Conservation (phyloP, 257 asterid genomes). For the Solanum pennellii region DNA sequence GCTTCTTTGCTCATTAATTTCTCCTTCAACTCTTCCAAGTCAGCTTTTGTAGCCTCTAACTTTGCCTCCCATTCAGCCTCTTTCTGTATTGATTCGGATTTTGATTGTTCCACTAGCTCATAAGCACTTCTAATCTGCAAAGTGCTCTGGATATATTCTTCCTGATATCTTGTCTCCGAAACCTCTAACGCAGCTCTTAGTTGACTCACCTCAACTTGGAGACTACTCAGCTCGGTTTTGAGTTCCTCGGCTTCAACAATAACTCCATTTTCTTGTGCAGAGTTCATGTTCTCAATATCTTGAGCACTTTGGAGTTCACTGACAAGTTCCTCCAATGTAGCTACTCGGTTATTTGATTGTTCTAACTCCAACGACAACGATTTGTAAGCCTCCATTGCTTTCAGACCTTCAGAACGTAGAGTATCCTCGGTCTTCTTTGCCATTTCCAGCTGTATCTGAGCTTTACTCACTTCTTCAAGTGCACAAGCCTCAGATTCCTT, state of each 20-base stretch:
- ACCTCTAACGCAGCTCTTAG: conserved; percentile 52
- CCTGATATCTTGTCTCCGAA: conserved; percentile 60
- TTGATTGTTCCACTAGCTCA: conserved; percentile 49
- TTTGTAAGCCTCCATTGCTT: conserved; percentile 23
- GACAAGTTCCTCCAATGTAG: conserved; percentile 46
- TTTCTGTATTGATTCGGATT: conserved; percentile 26
- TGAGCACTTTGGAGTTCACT: conserved; percentile 31
- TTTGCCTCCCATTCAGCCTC: conserved; percentile 54
- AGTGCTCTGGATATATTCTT: conserved; percentile 49
- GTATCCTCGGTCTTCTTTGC: conserved; percentile 42
- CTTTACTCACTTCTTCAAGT: conserved; percentile 38
- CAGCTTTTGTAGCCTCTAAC: conserved; percentile 26
- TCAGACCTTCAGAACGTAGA: conserved; percentile 28
- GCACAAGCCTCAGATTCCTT: conserved; percentile 55
- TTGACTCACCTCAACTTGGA: conserved; percentile 33
- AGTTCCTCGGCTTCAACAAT: conserved; percentile 10
- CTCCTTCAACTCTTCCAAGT: conserved; percentile 34
- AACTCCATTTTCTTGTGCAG: conserved; percentile 9
- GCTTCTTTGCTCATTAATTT: conserved; percentile 31
- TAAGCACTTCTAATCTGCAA: conserved; percentile 56
- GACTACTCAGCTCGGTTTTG: conserved; percentile 18
- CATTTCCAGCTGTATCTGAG: conserved; percentile 46
- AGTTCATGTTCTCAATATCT: conserved; percentile 1
- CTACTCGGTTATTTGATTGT: conserved; percentile 34
- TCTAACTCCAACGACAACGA: conserved; percentile 49